Conservation (phyloP, 108 stramenopile genomes). For the Cylindrotheca closterium region DNA sequence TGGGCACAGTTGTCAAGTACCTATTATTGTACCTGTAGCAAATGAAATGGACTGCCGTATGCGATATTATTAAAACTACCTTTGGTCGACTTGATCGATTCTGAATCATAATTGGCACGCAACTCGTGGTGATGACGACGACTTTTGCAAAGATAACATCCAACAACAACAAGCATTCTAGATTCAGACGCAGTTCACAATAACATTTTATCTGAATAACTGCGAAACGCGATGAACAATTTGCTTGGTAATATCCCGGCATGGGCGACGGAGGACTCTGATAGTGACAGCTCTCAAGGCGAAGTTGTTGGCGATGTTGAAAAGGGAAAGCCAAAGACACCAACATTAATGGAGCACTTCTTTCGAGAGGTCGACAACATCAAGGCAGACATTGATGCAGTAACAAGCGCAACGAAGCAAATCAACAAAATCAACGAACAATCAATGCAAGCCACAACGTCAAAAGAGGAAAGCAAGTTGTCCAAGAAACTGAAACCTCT, state of each 20-base stretch:
- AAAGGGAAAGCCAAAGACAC: conserved; percentile 40
- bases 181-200: no score
- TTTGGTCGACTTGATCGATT: no score
- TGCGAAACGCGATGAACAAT: conserved; percentile 72
- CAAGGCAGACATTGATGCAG: conserved; percentile 73
- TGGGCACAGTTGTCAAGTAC: no score
- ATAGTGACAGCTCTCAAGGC: conserved; percentile 28
- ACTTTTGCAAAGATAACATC: conserved; percentile 11
- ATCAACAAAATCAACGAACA: conserved; percentile 74
- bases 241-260: conserved; percentile 78
- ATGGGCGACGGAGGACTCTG: conserved; percentile 62
- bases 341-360: conserved; percentile 79
- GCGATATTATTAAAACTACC: no score
- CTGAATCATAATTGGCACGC: no score
- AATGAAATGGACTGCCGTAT: no score
- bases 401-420: conserved; percentile 66
- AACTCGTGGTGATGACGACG: conserved; percentile 26
- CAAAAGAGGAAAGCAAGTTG: conserved; percentile 71
- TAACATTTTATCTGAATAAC: neutral
- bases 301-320: conserved; percentile 54
- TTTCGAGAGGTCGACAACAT: conserved; percentile 83
- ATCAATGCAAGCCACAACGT: conserved; percentile 76
- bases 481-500: conserved; percentile 60
- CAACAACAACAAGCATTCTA: conserved; percentile 11
- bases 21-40: no score